Evolutionary conservation across 345 rosid genomes (phyloP).

Genomic region (Euclidium syriacum): DNA sequence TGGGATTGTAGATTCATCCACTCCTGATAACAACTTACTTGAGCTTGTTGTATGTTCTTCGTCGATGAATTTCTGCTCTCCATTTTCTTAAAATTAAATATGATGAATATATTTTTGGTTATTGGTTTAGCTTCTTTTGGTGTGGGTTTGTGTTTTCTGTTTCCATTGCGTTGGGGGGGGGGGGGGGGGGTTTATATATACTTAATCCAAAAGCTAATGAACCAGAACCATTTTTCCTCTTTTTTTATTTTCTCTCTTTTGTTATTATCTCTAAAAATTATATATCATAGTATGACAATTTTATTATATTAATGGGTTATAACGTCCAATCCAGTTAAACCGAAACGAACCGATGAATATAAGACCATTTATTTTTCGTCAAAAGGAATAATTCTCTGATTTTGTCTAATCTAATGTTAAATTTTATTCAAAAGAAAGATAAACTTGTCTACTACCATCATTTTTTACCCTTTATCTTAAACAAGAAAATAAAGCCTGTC

Average conservation of each 20-base stretch:
- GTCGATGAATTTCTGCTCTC: neutral
- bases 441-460: no score
- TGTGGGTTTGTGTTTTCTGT: neutral
- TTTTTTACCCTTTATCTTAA: no score
- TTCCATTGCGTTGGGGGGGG: neutral
- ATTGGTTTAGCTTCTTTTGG: neutral
- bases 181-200: constrained; percentile 22
- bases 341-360: no score
- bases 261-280: neutral
- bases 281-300: neutral
- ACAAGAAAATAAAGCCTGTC: no score
- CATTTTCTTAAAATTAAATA: neutral
- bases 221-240: neutral
- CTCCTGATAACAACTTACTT: constrained; percentile 6
- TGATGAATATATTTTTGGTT: neutral
- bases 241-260: neutral
- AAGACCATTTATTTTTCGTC: no score
- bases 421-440: no score
- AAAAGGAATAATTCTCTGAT: no score
- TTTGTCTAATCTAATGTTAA: no score
- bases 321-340: neutral
- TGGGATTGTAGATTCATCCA: constrained; percentile 25
- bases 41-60: constrained; percentile 23
- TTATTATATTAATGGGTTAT: neutral
- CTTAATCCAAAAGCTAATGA: neutral